These are phyloP conservation scores for Xylariaceae sp. DNA, from an alignment of 2,329 filamentous ascomycete species.

Conservation along the genomic window DNA sequence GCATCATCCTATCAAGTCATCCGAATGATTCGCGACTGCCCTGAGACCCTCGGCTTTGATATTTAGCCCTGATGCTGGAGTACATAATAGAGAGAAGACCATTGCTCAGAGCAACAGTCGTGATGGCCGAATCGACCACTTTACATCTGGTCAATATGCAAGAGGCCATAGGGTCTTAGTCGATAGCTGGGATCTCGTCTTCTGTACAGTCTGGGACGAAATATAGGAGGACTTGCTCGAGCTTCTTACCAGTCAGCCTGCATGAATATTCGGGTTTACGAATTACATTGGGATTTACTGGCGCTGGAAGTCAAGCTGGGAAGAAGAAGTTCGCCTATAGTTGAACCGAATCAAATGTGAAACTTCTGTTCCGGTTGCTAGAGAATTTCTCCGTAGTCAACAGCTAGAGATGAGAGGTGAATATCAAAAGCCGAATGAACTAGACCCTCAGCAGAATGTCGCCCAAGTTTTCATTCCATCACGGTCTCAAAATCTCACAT, in stretches of 20 bases:
- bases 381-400: too few relatives aligned
- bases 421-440: too few relatives aligned
- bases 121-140: too few relatives aligned
- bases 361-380: too few relatives aligned
- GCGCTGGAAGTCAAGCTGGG: background rate
- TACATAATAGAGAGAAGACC: constrained; percentile 39
- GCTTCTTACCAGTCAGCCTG: too few relatives aligned
- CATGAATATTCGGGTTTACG: too few relatives aligned
- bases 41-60: constrained; percentile 35
- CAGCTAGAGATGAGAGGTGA: too few relatives aligned
- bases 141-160: constrained; percentile 22
- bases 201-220: constrained; percentile 24
- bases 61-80: constrained; percentile 38
- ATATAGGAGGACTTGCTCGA: background rate
- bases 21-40: constrained; percentile 13
- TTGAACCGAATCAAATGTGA: too few relatives aligned
- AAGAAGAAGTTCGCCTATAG: background rate
- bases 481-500: background rate
- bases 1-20: constrained; percentile 37
- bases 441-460: too few relatives aligned
- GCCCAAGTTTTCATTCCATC: background rate
- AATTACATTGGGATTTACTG: too few relatives aligned
- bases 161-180: constrained; percentile 39
- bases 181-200: constrained; percentile 50
- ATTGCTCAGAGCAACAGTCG: constrained; percentile 29